A percentile compares a stretch with the other conserved stretches of the same genome.
Conservation (phyloP, 345 rosid species). For the Ceriops zippeliana region DNA sequence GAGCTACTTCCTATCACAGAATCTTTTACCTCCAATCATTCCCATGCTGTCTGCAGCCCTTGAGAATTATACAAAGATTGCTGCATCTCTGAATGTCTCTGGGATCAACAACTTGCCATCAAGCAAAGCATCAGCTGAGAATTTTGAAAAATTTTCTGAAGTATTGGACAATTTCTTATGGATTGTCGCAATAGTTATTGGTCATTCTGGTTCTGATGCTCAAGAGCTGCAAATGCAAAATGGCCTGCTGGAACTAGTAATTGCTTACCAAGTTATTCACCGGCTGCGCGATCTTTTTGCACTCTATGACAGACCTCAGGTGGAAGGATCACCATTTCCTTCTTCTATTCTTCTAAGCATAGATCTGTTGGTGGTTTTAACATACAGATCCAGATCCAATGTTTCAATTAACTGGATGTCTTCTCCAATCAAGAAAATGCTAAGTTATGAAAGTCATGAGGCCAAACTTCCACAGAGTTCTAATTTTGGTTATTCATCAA, state of each 20-base stretch:
- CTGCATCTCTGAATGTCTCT: slow-evolving; percentile 55
- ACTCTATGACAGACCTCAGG: slow-evolving; percentile 78
- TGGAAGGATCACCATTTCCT: slow-evolving; percentile 76
- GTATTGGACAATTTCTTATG: slow-evolving; percentile 65
- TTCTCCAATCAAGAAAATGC: slow-evolving; percentile 30
- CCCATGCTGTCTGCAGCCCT: slow-evolving; percentile 71
- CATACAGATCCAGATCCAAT: slow-evolving; percentile 37
- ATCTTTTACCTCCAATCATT: slow-evolving; percentile 72
- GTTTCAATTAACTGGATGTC: slow-evolving; percentile 47
- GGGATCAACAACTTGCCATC: slow-evolving; percentile 34
- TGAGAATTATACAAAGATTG: slow-evolving; percentile 72
- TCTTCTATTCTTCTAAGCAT: slow-evolving; percentile 63
- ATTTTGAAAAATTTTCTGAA: slow-evolving; percentile 57
- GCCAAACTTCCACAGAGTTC: slow-evolving; percentile 26
- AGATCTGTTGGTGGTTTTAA: slow-evolving; percentile 59
- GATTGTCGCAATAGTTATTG: slow-evolving; percentile 49
- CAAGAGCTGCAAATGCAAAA: slow-evolving; percentile 59
- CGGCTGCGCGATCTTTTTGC: slow-evolving; percentile 68
- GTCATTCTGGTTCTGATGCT: slow-evolving; percentile 57
- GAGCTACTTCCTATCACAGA: slow-evolving; percentile 68
- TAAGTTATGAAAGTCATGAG: slow-evolving; percentile 27
- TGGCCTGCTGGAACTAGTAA: slow-evolving; percentile 64
- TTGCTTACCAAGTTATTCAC: slow-evolving; percentile 70
- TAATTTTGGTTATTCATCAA: slow-evolving; percentile 22
- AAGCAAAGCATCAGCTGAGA: slow-evolving; percentile 55